Evolutionary conservation across 768 basidiomycete genomes (phyloP), one percentile per base, ranked within the genome.

Genomic region (Melanogaster broomeanus): DNA sequence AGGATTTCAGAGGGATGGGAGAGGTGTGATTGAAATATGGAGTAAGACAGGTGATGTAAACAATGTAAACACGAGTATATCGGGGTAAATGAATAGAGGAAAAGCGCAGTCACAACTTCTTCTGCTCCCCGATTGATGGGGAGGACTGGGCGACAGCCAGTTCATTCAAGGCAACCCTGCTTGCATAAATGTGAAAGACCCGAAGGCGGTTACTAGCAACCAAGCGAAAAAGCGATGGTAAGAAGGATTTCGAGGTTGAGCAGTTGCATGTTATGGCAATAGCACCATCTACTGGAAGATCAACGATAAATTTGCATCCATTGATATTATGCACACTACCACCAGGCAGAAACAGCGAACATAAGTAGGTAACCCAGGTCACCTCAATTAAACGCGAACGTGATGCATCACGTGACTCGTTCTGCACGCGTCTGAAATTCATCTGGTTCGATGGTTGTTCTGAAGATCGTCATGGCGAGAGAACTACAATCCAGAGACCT

Each of bases 201-300:
- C 2, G 78, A 79, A 47, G 85, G 80, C 4, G 77, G 74, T 45
- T 87, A 79, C 67, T 91, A 53, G 73, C n/a, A n/a, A n/a, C 70
- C 50, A 73, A 62, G 59, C 74, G 69, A 50, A 77, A n/a, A 66
- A 55, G 81, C 80, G 4, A 74, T 73, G 24, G 82, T 89, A 81
- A 78, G 63, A 75, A 72, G 50, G 76, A 76, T 38, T 79, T 83
- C 15, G 66, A 75, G 37, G 84, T 92, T 22, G 82, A 88, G 66
- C 89, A 91, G 75, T 80, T 9, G 78, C 80, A 22, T 88, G 89
- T n/a, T 78, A 77, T 60, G 78, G 79, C 22, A 83, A 72, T 59
- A 87, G 82, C 54, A 70, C 80, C 42, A 75, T 90, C 1, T 91
- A 90, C 61, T 90, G 90, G 89, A 82, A 75, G 72, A 77, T 83